These are phyloP conservation scores for Nyssa sinensis DNA, from an alignment of 148 eudicot genomes.

Conservation along the genomic window DNA sequence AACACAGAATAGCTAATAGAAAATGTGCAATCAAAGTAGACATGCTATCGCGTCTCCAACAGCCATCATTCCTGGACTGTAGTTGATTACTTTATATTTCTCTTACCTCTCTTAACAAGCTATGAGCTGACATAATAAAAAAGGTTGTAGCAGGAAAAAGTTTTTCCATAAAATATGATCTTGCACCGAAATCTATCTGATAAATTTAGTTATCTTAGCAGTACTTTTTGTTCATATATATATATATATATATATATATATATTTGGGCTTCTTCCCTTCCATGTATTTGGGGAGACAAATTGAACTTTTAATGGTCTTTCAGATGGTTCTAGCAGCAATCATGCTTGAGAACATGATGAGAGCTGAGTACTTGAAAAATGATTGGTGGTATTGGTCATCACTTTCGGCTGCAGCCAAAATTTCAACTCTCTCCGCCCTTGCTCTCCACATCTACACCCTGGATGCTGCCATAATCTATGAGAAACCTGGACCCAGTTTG, in stretches of 20 bases:
- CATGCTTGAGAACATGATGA: slow-evolving; percentile 46
- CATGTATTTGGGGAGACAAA: neutral
- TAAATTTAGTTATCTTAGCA: neutral
- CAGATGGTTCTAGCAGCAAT: slow-evolving; percentile 55
- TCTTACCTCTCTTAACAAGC: neutral
- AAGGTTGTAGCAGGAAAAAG: neutral
- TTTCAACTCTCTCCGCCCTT: slow-evolving; percentile 48
- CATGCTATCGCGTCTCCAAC: neutral
- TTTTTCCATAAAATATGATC: neutral
- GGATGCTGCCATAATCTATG: slow-evolving; percentile 46
- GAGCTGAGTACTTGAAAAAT: slow-evolving; percentile 38
- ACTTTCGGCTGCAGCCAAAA: slow-evolving; percentile 43
- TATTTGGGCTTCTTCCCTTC: neutral
- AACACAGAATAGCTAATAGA: neutral
- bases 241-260: no score
- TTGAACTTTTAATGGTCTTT: slow-evolving; percentile 7
- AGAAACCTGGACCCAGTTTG: slow-evolving; percentile 21
- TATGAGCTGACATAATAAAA: neutral
- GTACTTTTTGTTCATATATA: neutral
- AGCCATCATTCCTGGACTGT: neutral
- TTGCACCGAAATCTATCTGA: neutral
- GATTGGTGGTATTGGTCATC: slow-evolving; percentile 69
- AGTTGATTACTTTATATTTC: neutral
- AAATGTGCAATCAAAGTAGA: neutral
- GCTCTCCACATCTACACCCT: slow-evolving; percentile 47